Conservation (phyloP, 2,329 filamentous ascomycete genomes). For the Fusarium phyllophilum region DNA sequence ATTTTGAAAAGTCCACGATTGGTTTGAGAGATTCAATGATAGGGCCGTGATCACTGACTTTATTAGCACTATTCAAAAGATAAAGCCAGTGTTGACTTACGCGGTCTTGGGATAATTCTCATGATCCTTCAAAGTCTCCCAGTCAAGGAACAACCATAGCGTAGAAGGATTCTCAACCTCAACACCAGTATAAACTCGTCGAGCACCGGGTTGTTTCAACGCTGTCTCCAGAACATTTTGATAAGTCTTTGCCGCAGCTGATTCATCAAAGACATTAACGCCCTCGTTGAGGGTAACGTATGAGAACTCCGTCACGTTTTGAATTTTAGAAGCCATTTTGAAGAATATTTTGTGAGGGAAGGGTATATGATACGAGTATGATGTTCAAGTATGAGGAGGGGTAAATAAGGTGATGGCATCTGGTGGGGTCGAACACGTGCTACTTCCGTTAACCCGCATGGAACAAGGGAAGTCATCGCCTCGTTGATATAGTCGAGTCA, state of each 20-base stretch:
- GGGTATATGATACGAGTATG: not conserved
- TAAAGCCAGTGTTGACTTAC: not conserved
- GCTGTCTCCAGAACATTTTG: slow-evolving; percentile 30
- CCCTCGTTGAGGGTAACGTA: slow-evolving; percentile 34
- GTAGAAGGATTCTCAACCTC: slow-evolving; percentile 41
- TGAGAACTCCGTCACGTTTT: slow-evolving; percentile 40
- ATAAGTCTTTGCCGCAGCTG: slow-evolving; percentile 26
- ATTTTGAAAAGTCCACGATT: slow-evolving; percentile 24
- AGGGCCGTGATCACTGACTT: slow-evolving; percentile 16
- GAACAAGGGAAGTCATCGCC: slow-evolving; percentile 17
- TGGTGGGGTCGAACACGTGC: slow-evolving; percentile 24
- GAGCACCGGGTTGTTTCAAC: slow-evolving; percentile 39
- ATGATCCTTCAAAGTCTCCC: slow-evolving; percentile 39
- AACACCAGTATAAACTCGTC: slow-evolving; percentile 35
- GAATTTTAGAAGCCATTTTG: slow-evolving; percentile 28
- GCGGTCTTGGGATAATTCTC: slow-evolving; percentile 25
- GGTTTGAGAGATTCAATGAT: slow-evolving; percentile 35
- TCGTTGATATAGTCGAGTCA: not conserved
- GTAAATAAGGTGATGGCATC: slow-evolving; percentile 17
- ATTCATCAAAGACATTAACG: slow-evolving; percentile 21
- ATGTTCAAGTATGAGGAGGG: slow-evolving; percentile 6
- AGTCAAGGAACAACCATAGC: slow-evolving; percentile 43
- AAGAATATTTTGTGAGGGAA: not conserved
- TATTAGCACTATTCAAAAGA: not conserved
- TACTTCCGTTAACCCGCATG: slow-evolving; percentile 34